Conservation (phyloP, 2,329 filamentous ascomycete species). For the Leptodontidium sp. region DNA sequence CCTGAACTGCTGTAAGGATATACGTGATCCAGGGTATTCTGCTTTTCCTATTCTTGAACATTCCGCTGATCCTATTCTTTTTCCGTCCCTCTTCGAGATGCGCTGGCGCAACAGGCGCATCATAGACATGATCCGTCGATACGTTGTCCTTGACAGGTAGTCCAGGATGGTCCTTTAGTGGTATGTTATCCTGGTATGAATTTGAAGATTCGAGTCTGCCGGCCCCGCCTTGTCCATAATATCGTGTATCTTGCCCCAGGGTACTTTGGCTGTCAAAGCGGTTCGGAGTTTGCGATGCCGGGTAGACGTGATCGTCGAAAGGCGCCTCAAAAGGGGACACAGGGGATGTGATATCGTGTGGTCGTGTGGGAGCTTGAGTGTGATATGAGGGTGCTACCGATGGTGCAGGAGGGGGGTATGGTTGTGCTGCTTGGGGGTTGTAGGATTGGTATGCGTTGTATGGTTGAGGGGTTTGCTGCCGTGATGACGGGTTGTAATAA, state of each 20-base stretch:
- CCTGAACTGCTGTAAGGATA: constrained; percentile 76
- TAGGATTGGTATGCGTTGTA: constrained; percentile 31
- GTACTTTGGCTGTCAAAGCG: constrained; percentile 48
- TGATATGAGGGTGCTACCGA: constrained; percentile 39
- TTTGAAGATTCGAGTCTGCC: constrained; percentile 48
- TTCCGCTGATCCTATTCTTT: constrained; percentile 63
- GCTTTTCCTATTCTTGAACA: constrained; percentile 51
- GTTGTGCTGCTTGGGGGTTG: constrained; percentile 25
- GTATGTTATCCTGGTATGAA: constrained; percentile 60
- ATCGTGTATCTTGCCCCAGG: constrained; percentile 63
- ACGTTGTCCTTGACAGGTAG: constrained; percentile 40
- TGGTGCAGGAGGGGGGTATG: constrained; percentile 20
- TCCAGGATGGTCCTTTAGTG: constrained; percentile 60
- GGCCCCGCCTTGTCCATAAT: constrained; percentile 58
- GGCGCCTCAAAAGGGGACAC: constrained; percentile 70
- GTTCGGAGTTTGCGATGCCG: constrained; percentile 48
- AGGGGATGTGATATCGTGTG: constrained; percentile 33
- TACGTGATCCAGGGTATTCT: constrained; percentile 83
- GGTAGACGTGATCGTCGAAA: constrained; percentile 74
- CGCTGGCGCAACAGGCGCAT: constrained; percentile 53
- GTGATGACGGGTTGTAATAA: constrained; percentile 42
- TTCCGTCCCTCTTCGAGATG: constrained; percentile 48
- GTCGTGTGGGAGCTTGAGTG: constrained; percentile 34
- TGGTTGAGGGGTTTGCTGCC: constrained; percentile 32
- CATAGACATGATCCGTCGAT: constrained; percentile 68